A percentile compares a stretch with the other conserved stretches of the same genome.
phyloP scores from a whole-genome alignment of 164 flowering plant species.

The Tetrastigma voinierianum region DNA sequence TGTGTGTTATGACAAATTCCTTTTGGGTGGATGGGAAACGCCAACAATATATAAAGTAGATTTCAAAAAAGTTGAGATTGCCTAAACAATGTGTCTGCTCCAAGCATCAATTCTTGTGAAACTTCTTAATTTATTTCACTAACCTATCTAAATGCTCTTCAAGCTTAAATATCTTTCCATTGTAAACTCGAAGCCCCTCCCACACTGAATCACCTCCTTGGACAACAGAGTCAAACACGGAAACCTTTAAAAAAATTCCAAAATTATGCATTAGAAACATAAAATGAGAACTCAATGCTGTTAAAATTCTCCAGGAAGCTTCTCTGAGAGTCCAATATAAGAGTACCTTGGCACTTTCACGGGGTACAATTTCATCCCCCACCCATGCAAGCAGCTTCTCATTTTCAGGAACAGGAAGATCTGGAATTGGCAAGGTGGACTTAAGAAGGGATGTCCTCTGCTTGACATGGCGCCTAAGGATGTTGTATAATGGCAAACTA shows the following conservation, averaged over 20 bases:
- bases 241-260: conserved; percentile 52
- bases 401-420: conserved; percentile 86
- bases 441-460: conserved; percentile 28
- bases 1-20: not conserved
- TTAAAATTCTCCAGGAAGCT: not conserved
- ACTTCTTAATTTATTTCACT: conserved; percentile 15
- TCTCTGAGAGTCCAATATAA: not conserved
- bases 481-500: conserved; percentile 81
- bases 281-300: not conserved
- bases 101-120: not conserved
- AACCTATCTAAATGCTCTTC: conserved; percentile 93
- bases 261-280: not conserved
- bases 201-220: conserved; percentile 99
- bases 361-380: conserved; percentile 80
- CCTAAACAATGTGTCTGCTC: not conserved
- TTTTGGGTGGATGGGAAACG: not conserved
- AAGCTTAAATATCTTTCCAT: conserved; percentile 84
- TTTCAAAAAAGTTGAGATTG: not conserved
- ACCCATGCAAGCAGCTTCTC: conserved; percentile 91
- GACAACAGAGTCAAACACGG: conserved; percentile 92
- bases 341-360: conserved; percentile 90
- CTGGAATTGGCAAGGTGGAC: conserved; percentile 50
- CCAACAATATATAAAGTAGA: not conserved
- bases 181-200: conserved; percentile 94
- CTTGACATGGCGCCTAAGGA: conserved; percentile 52